Base-by-base conservation (phyloP, 164 flowering plant species). In the Umbilicus rupestris region DNA sequence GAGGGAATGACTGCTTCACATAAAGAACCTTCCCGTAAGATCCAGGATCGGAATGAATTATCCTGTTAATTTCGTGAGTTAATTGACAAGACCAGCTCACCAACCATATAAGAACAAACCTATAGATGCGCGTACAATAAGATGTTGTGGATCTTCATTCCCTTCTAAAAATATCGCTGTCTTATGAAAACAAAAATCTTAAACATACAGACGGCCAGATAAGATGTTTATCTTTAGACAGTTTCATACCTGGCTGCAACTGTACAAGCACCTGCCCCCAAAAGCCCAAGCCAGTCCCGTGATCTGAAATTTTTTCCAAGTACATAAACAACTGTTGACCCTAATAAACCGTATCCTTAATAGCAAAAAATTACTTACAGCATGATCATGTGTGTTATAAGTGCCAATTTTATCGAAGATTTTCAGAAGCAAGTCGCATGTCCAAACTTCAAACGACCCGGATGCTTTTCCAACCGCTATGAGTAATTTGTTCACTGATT, bases 221-320 rank as follows among this genome's bases (percentile, higher is more conserved):
- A 50, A 2, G 29, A 50, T 50, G 57, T 50, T n/a, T 50, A 20
- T 50, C 29, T 15, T 17, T n/a, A 24, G 57, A 29, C n/a, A 39
- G 46, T 22, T 69, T 10, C 41, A 5, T 85, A 94, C 98, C 98
- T 85, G 93, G 70, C 96, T 80, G 79, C 94, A 88, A 80, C 96
- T 91, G 78, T 84, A 88, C 83, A 94, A 77, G 77, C 84, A 87
- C 52, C 72, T 16, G 44, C 99, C 96, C 74, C 78, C 83, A 77
- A 84, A 86, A 71, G 88, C 92, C 99, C 97, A 95, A 70, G 86
- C 82, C 64, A 95, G 66, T 67, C 96, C 99, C 63, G 95, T 88
- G 55, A 92, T 81, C 99, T 95, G 80, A 73, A 24, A 17, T 64
- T 57, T 64, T 59, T 46, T 65, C n/a, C 15, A 66, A 74, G 35